phyloP scores from a whole-genome alignment of 768 basidiomycete genomes.

The Coprinellus aureogranulatus region DNA sequence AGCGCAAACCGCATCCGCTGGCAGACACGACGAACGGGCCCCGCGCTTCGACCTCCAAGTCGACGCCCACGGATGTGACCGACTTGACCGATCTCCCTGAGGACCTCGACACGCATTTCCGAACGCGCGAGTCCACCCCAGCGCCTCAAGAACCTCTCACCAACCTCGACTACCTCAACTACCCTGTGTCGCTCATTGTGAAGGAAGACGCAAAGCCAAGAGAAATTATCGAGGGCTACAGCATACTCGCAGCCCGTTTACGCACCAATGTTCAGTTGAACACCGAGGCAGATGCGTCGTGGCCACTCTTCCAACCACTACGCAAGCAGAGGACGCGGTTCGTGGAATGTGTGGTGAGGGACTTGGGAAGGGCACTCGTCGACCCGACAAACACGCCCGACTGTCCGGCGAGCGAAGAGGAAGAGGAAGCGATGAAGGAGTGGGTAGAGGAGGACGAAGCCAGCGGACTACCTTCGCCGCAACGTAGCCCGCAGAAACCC shows the following conservation, averaged over 20 bases:
- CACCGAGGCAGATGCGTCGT: constrained; percentile 58
- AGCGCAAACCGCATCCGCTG: constrained; percentile 2
- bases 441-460: constrained; percentile 27
- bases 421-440: constrained; percentile 19
- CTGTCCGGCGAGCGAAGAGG: constrained; percentile 17
- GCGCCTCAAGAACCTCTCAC: constrained; percentile 68
- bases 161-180: constrained; percentile 62
- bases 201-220: constrained; percentile 44
- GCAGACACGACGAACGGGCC: constrained; percentile 17
- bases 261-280: constrained; percentile 42
- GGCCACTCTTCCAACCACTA: constrained; percentile 72
- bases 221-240: constrained; percentile 73
- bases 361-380: constrained; percentile 62
- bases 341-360: constrained; percentile 60
- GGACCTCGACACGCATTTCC: constrained; percentile 22
- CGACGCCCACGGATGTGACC: constrained; percentile 34
- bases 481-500: constrained; percentile 52
- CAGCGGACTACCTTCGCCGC: constrained; percentile 60
- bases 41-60: constrained; percentile 28
- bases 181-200: constrained; percentile 58
- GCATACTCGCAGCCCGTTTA: constrained; percentile 63
- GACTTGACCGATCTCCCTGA: constrained; percentile 39
- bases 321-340: constrained; percentile 52
- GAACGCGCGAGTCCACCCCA: constrained; percentile 63
- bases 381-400: constrained; percentile 42